phyloP scores from a whole-genome alignment of 805 yeast genomes.

The Myxozyma nipponensis region DNA sequence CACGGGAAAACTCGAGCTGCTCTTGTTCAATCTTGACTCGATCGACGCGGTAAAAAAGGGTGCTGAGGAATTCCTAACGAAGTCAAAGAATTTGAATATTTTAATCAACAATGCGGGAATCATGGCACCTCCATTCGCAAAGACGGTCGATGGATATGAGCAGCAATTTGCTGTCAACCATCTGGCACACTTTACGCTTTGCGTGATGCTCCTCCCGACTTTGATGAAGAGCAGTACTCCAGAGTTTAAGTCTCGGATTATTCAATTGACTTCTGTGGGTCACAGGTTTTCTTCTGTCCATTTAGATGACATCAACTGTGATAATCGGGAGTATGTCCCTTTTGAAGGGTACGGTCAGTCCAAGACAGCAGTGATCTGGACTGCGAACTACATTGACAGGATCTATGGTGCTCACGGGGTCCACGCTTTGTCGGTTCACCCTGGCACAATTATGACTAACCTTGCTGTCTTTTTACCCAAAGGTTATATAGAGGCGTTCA shows the following conservation, averaged over 20 bases:
- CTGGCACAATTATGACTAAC: neutral
- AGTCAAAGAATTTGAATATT: neutral
- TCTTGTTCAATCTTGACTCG: neutral
- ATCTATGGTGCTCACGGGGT: neutral
- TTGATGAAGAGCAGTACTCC: neutral
- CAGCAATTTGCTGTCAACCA: neutral
- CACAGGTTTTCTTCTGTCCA: neutral
- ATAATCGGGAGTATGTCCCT: neutral
- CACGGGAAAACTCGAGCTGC: neutral
- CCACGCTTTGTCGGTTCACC: neutral
- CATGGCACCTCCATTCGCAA: neutral
- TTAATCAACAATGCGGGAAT: constrained; percentile 4
- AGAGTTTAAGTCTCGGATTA: neutral
- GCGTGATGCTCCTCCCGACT: neutral
- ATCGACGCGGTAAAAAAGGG: neutral
- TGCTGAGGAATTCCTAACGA: neutral
- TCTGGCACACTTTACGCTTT: neutral
- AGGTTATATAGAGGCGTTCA: neutral
- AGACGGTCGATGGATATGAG: neutral
- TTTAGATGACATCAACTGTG: neutral
- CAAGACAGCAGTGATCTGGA: neutral
- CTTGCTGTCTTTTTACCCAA: neutral
- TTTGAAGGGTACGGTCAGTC: neutral
- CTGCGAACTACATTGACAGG: neutral
- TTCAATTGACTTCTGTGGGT: neutral